Conservation (phyloP, 768 basidiomycete species). For the Suillus subluteus region DNA sequence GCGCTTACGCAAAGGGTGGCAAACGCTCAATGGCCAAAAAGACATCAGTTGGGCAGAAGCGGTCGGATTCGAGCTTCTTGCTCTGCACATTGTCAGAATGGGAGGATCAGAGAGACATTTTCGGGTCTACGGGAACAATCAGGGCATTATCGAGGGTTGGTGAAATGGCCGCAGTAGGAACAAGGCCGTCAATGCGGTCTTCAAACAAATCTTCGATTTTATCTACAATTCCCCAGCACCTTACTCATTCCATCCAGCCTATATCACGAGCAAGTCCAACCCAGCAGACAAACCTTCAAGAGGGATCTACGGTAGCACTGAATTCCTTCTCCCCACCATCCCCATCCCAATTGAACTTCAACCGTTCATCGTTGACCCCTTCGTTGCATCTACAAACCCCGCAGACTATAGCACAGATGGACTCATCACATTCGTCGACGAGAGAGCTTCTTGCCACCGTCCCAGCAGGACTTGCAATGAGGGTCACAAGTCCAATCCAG, state of each 20-base stretch:
- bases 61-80: too few relatives aligned
- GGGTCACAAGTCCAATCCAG: fast-evolving
- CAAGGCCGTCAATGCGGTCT: too few relatives aligned
- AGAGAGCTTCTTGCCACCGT: not conserved
- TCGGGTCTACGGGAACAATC: too few relatives aligned
- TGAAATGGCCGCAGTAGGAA: too few relatives aligned
- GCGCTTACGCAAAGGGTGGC: too few relatives aligned
- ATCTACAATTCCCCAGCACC: not conserved
- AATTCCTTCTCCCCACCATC: slow-evolving; percentile 35
- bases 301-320: slow-evolving; percentile 27
- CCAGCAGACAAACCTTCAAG: slow-evolving; percentile 43
- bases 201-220: not conserved
- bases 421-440: slow-evolving; percentile 7
- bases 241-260: slow-evolving; percentile 14
- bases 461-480: not conserved
- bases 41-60: too few relatives aligned
- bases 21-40: too few relatives aligned
- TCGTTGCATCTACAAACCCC: not conserved
- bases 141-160: too few relatives aligned
- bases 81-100: too few relatives aligned
- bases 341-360: slow-evolving; percentile 31
- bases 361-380: slow-evolving; percentile 3
- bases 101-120: too few relatives aligned
- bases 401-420: slow-evolving; percentile 6
- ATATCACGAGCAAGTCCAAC: slow-evolving; percentile 39